Conservation (phyloP, 805 yeast species). For the Ascoidea asiatica region DNA sequence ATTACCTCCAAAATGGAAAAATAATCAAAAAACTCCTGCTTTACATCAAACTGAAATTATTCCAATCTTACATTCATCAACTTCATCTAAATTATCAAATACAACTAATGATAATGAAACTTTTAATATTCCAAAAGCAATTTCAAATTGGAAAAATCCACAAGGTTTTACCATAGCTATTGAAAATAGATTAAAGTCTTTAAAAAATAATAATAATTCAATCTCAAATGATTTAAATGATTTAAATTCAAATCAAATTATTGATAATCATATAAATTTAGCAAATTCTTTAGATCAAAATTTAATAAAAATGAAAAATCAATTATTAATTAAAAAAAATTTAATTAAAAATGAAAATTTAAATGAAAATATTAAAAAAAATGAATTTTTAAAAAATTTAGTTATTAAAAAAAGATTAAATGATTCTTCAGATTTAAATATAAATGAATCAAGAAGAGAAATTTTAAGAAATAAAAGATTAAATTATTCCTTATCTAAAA, state of each 20-base stretch:
- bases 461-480: conserved; percentile 4
- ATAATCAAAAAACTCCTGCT: conserved; percentile 58
- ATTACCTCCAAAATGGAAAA: conserved; percentile 64
- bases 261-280: conserved; percentile 46
- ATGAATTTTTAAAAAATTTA: conserved; percentile 32
- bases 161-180: conserved; percentile 76
- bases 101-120: conserved; percentile 61
- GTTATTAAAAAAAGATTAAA: conserved; percentile 35
- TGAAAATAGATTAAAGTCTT: conserved; percentile 60
- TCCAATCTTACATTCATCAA: conserved; percentile 37
- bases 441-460: conserved; percentile 4
- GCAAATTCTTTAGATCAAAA: conserved; percentile 65
- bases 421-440: conserved; percentile 10
- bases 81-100: conserved; percentile 41
- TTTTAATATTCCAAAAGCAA: conserved; percentile 85
- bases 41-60: conserved; percentile 35
- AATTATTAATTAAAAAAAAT: conserved; percentile 35
- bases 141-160: conserved; percentile 93
- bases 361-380: conserved; percentile 33
- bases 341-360: conserved; percentile 36
- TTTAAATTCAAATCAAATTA: conserved; percentile 20
- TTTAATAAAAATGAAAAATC: conserved; percentile 44
- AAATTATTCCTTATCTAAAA: conserved; percentile 17
- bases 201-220: conserved; percentile 27
- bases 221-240: conserved; percentile 17